Evolutionary conservation across 2,329 filamentous ascomycete species (phyloP), one percentile per base, ranked within the genome.

Genomic region (Fusarium sp.): DNA sequence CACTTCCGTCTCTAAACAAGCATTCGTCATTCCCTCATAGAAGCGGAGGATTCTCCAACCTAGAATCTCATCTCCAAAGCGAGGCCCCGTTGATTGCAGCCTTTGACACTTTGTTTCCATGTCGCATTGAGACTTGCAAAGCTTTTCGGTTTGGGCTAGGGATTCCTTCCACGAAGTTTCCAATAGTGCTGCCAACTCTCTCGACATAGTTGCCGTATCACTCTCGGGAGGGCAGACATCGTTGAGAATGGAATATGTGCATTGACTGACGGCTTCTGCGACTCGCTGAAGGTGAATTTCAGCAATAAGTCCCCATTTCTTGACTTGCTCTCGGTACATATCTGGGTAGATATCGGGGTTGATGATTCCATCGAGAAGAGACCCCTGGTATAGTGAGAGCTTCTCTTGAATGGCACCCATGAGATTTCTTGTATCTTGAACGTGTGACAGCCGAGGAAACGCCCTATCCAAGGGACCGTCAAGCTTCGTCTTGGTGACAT

Each of bases 321-420:
- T 48, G 0, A 80, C 79, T 48, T 82, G 80, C 27, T 69, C 67
- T 26, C 63, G 69, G 46, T 78, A 81, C 8, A 83, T 73, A 0
- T 69, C 69, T 4, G 69, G 72, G 20, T 80, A 74, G 2, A 81
- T 73, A 1, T 76, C 70, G 0, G 80, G 78, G 48, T 82, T 80
- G 15, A 79, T 44, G 11, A 82, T 66, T 0, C 80, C 80, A 0
- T 77, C 75, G 0, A 82, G 78, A 11, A 80, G 75, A 17, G 71
- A 77, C 3, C 75, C 76, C 33, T 78, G 75, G 35, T 78, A 80
- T 0, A 67, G 56, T 0, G 38, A 26, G 7, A 82, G 72, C 30
- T 79, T 71, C 3, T 52, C 42, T 5, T 68, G 62, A 18, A 82
- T 81, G 0, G 52, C 27, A 7, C 32, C 26, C 30, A 73, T 45